Evolutionary conservation across 768 basidiomycete genomes (phyloP), one percentile per base, ranked within the genome.

Genomic region (Pholiota microspora): DNA sequence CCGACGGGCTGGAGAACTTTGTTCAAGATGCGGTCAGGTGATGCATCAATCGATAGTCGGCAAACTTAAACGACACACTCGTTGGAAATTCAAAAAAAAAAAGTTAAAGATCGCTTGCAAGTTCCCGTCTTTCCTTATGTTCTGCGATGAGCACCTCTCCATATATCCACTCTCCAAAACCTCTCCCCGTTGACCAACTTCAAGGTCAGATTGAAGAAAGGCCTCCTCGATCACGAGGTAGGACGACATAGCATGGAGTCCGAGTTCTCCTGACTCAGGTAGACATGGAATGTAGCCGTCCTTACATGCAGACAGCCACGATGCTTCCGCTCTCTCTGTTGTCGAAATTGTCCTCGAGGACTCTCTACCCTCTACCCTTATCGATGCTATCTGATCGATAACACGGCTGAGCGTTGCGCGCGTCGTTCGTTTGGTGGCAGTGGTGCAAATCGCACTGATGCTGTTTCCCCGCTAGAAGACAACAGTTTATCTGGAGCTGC

Each of bases 301-400:
- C 36, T 16, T 51, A 18, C 51, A 18, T 51, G 51, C 51, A 44
- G 27, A 7, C 38, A 21, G 16, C 40, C 51, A 51, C 40, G 28
- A 51, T 51, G 51, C 21, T 44, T 28, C 40, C 12, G 16, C 40
- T 16, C 13, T 32, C 38, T 21, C 32, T 24, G n/a, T 36, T n/a
- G 8, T 44, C 28, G 2, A 16, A 12, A 21, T 13, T 31, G 16
- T 45, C 40, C 36, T 16, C 24, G 38, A 35, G 28, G 38, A 42
- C 40, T 44, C 40, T 25, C 7, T 32, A 16, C 3, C 28, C 7
- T 16, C 13, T 32, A 4, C 21, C 16, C 51, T 51, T 50, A 44
- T 51, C 51, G 38, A 44, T 51, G 38, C 3, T 40, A 51, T 51
- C 49, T 28, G 51, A 51, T 51, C 28, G 28, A 31, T 9, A 2